Conservation (phyloP, 73 alveolate genomes). For the Tetrahymena borealis region DNA sequence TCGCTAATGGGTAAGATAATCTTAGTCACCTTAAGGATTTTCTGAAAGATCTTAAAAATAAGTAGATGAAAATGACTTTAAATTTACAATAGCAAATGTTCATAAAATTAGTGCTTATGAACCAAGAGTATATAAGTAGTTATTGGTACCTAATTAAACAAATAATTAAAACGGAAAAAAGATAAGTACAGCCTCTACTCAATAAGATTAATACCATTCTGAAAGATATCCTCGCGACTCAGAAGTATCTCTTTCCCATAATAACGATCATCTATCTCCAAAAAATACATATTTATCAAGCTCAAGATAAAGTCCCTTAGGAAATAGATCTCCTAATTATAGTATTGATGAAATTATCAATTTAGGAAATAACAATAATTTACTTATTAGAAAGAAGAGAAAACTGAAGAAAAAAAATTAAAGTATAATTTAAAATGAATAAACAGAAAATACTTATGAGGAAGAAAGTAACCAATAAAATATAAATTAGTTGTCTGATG, state of each 20-base stretch:
- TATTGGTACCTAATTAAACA: neutral
- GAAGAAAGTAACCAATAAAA: neutral
- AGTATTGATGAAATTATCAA: neutral
- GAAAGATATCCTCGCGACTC: neutral
- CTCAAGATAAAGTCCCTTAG: neutral
- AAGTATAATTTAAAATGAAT: neutral
- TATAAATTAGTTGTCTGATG: neutral
- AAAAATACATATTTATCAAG: neutral
- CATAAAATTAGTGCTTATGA: neutral
- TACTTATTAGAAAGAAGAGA: neutral
- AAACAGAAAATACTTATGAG: neutral
- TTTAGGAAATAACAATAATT: neutral
- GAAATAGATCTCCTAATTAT: neutral
- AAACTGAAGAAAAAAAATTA: neutral
- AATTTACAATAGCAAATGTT: neutral
- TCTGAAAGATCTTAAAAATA: neutral
- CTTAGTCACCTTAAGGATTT: neutral
- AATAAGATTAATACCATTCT: neutral
- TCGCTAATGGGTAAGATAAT: neutral
- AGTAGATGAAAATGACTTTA: neutral
- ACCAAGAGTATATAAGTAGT: neutral
- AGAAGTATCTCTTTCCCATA: neutral
- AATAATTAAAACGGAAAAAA: neutral
- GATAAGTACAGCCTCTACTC: neutral
- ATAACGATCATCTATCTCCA: neutral